Evolutionary conservation across 2,329 filamentous ascomycete species (phyloP).

Genomic region (Kalaharituber pfeilii): DNA sequence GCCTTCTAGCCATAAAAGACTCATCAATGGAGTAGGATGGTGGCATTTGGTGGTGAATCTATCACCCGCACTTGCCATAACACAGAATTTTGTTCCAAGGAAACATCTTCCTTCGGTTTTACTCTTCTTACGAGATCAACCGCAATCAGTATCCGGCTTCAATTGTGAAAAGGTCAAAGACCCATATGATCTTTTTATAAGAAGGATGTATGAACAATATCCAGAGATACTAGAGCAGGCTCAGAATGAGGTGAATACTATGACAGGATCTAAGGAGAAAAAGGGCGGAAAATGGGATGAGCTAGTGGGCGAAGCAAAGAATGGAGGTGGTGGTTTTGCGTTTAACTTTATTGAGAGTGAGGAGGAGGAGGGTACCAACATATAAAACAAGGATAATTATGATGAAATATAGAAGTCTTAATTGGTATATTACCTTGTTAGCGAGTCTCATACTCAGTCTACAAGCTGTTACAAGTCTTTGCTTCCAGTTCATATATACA

Average conservation of each 20-base stretch:
- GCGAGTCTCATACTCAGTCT: too few species aligned
- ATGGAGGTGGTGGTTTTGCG: constrained; percentile 36
- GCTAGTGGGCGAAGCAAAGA: constrained; percentile 37
- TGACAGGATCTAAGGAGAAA: constrained; percentile 43
- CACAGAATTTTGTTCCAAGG: constrained; percentile 81
- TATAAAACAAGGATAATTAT: constrained; percentile 7
- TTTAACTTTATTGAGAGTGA: constrained; percentile 43
- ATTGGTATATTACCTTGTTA: too few species aligned
- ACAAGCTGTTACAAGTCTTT: too few species aligned
- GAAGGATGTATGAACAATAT: constrained; percentile 44
- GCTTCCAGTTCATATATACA: too few species aligned
- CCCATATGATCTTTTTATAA: constrained; percentile 57
- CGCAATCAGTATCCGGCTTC: constrained; percentile 79
- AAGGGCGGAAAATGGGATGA: constrained; percentile 80
- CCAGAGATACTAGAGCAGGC: constrained; percentile 52
- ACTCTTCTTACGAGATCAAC: constrained; percentile 61
- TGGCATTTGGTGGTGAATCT: constrained; percentile 93
- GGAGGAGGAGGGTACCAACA: constrained; percentile 29
- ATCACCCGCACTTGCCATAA: constrained; percentile 68
- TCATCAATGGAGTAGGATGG: constrained; percentile 47
- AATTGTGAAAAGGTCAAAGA: constrained; percentile 45
- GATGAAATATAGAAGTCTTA: not conserved
- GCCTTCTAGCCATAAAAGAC: not conserved
- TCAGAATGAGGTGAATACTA: constrained; percentile 33
- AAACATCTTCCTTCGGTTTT: constrained; percentile 59